Conservation (phyloP, 2,329 filamentous ascomycete genomes). For the Microdochium nivale region DNA sequence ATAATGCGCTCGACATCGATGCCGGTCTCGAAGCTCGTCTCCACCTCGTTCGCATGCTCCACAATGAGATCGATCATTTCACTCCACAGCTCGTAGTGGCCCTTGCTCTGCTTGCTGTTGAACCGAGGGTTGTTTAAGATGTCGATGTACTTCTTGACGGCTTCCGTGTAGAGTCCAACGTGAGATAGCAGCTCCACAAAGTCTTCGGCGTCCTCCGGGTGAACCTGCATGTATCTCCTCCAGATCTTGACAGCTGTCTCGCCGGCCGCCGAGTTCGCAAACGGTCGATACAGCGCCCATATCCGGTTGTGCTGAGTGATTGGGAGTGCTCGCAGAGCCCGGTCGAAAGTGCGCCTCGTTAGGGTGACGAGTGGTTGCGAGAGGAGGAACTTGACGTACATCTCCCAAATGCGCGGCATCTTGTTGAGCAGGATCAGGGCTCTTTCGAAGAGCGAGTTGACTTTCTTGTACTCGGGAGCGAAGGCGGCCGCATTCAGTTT, state of each 20-base stretch:
- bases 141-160: constrained; percentile 82
- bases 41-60: constrained; percentile 77
- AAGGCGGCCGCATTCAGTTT: constrained; percentile 77
- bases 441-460: constrained; percentile 89
- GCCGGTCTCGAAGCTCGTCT: constrained; percentile 70
- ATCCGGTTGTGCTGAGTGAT: constrained; percentile 93
- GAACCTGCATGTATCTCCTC: constrained; percentile 93
- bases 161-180: constrained; percentile 79
- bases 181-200: constrained; percentile 85
- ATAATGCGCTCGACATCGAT: constrained; percentile 91
- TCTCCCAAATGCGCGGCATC: constrained; percentile 97
- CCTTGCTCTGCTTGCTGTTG: constrained; percentile 86
- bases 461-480: constrained; percentile 77
- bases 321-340: constrained; percentile 81
- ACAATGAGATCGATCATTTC: constrained; percentile 96
- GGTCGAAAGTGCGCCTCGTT: constrained; percentile 83
- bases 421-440: constrained; percentile 93
- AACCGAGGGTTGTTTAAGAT: constrained; percentile 88
- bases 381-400: constrained; percentile 87
- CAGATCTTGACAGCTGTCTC: constrained; percentile 89
- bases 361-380: constrained; percentile 86
- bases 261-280: constrained; percentile 84
- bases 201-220: constrained; percentile 90
- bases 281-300: constrained; percentile 85
- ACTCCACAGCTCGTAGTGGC: constrained; percentile 93